Percentiles rank a stretch among this genome's conserved stretches.
Conservation (phyloP, 2,329 filamentous ascomycete species). For the Proliferodiscus dingleyae region DNA sequence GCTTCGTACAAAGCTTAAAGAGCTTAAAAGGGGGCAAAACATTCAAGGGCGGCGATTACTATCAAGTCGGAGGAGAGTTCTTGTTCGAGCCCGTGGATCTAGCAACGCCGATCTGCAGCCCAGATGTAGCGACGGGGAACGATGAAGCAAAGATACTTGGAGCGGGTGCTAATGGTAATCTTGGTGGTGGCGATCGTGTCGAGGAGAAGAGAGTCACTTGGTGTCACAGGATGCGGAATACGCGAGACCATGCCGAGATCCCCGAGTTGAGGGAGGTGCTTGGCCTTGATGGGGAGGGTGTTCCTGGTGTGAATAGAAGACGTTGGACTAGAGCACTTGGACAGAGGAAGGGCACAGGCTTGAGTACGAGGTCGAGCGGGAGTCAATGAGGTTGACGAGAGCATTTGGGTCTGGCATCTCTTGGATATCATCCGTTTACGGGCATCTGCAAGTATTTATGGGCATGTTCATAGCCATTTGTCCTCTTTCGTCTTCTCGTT, state of each 20-base stretch:
- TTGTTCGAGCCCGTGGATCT: slow-evolving; percentile 31
- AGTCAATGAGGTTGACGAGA: too few species aligned
- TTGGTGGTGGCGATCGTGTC: slow-evolving; percentile 15
- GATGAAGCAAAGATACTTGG: slow-evolving; percentile 11
- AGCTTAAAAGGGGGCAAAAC: slow-evolving; percentile 36
- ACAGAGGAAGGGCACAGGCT: neutral
- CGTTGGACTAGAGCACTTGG: neutral
- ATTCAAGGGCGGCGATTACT: slow-evolving; percentile 45
- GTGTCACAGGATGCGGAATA: slow-evolving; percentile 79
- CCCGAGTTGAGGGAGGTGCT: slow-evolving; percentile 59
- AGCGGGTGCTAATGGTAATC: slow-evolving; percentile 12
- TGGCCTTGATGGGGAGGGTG: slow-evolving; percentile 45
- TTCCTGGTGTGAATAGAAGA: slow-evolving; percentile 32
- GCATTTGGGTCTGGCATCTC: too few species aligned
- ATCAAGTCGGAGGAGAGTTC: slow-evolving; percentile 45
- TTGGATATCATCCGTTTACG: too few species aligned
- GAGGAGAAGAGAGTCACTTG: slow-evolving; percentile 64
- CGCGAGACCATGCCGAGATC: slow-evolving; percentile 71
- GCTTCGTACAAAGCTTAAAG: slow-evolving; percentile 42
- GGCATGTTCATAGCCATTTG: too few species aligned
- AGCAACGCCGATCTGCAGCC: slow-evolving; percentile 17
- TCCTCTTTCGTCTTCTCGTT: too few species aligned
- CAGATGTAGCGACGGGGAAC: neutral
- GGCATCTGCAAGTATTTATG: too few species aligned
- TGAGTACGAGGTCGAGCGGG: neutral